These are phyloP conservation scores for Alternaria sp. DNA, from an alignment of 2,329 filamentous ascomycete species.

Conservation along the genomic window DNA sequence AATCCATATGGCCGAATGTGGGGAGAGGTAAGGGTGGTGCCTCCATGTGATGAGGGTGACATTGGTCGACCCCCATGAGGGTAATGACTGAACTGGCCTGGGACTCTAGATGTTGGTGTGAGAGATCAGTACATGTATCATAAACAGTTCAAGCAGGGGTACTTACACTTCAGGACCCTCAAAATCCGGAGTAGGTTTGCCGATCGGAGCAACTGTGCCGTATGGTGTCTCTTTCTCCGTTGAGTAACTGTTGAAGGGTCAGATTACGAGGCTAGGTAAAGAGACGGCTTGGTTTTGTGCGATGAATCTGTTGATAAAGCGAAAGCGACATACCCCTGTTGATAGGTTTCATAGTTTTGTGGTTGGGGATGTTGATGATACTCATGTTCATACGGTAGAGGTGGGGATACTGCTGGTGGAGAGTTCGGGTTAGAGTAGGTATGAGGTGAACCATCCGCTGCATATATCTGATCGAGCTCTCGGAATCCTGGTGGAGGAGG, in stretches of 20 bases:
- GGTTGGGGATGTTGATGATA: conserved; percentile 15
- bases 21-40: conserved; percentile 25
- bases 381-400: conserved; percentile 26
- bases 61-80: conserved; percentile 21
- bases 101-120: conserved; percentile 15
- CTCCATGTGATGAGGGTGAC: conserved; percentile 29
- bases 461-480: conserved; percentile 29
- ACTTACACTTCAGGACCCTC: conserved; percentile 28
- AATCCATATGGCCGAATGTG: conserved; percentile 31
- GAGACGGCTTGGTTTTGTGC: not conserved
- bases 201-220: conserved; percentile 11
- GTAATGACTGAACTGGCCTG: conserved; percentile 26
- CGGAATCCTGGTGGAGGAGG: conserved; percentile 32
- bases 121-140: not conserved
- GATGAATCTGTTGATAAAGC: not conserved
- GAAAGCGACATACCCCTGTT: conserved; percentile 21
- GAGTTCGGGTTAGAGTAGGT: conserved; percentile 19
- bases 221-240: conserved; percentile 34
- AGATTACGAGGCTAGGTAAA: conserved; percentile 5
- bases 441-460: conserved; percentile 15
- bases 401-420: conserved; percentile 25
- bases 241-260: conserved; percentile 22
- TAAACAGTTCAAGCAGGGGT: not conserved
- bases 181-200: conserved; percentile 29
- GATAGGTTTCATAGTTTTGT: conserved; percentile 18